These are phyloP conservation scores for Zopfochytrium polystomum DNA, from an alignment of 371 early-diverging fungal genomes.

Conservation along the genomic window DNA sequence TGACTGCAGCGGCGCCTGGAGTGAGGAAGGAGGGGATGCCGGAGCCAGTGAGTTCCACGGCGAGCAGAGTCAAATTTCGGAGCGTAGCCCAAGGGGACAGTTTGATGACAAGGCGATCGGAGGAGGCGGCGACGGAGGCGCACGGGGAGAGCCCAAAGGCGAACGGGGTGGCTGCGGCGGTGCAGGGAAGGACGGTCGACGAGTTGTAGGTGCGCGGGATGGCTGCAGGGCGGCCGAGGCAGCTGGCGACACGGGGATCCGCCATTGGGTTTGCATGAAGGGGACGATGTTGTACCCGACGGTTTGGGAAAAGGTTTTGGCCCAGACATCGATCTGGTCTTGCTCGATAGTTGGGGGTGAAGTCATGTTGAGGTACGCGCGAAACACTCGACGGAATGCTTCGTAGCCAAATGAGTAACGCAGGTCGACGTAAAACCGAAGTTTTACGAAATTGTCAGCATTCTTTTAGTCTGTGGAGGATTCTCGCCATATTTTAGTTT, in stretches of 20 bases:
- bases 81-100: conserved; percentile 4
- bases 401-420: conserved; percentile 6
- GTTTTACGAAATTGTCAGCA: conserved; percentile 5
- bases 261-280: conserved; percentile 2
- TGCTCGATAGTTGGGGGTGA: not conserved
- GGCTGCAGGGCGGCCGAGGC: not conserved
- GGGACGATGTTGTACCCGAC: conserved; percentile 3
- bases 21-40: not conserved
- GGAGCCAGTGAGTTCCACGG: not conserved
- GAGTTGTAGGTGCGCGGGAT: not conserved
- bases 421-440: conserved; percentile 3
- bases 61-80: not conserved
- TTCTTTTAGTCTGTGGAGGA: not conserved
- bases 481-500: not conserved
- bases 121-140: not conserved
- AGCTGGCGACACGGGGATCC: not conserved
- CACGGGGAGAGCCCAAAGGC: conserved; percentile 7
- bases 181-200: not conserved
- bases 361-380: not conserved
- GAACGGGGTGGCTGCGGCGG: not conserved
- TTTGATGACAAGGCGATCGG: not conserved
- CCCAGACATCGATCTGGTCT: conserved; percentile 6
- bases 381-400: conserved; percentile 10
- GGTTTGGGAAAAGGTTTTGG: not conserved
- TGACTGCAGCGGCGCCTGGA: not conserved